phyloP scores from a whole-genome alignment of 1,139 yeast genomes.

The Saccharomyces hybrid region DNA sequence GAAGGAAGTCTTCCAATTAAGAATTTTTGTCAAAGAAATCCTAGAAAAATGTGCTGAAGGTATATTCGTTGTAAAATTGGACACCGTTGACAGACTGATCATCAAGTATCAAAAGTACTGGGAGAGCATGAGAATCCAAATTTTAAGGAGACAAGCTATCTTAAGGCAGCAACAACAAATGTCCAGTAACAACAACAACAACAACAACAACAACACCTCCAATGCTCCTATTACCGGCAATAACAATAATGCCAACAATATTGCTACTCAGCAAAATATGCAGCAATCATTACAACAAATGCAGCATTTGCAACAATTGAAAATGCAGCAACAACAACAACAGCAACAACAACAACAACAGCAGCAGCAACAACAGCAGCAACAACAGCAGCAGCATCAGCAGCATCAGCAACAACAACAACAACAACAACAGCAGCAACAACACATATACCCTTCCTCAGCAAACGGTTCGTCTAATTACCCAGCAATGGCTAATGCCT shows the following conservation, averaged over 20 bases:
- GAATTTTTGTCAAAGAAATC: constrained; percentile 65
- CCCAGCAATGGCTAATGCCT: neutral
- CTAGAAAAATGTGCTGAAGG: constrained; percentile 51
- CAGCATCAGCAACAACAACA: neutral
- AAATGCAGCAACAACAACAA: neutral
- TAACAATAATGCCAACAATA: neutral
- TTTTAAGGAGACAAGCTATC: constrained; percentile 27
- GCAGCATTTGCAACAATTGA: constrained; percentile 3
- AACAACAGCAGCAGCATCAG: neutral
- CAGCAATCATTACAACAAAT: constrained; percentile 1
- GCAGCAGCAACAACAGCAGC: neutral
- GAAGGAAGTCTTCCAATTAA: constrained; percentile 62
- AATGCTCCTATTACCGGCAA: constrained; percentile 2
- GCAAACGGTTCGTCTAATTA: constrained; percentile 1
- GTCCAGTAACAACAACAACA: constrained; percentile 11
- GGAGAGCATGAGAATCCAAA: constrained; percentile 53
- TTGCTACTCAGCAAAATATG: constrained; percentile 2
- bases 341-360: neutral
- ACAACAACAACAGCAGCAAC: neutral
- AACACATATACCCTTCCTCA: constrained; percentile 1
- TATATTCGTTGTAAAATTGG: constrained; percentile 63
- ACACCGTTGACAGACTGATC: constrained; percentile 55
- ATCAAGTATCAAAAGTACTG: constrained; percentile 63
- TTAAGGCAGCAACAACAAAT: constrained; percentile 5
- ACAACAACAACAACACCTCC: constrained; percentile 17